These are phyloP conservation scores for Gleditsia sinensis DNA, from an alignment of 306 rosid species.

Conservation along the genomic window DNA sequence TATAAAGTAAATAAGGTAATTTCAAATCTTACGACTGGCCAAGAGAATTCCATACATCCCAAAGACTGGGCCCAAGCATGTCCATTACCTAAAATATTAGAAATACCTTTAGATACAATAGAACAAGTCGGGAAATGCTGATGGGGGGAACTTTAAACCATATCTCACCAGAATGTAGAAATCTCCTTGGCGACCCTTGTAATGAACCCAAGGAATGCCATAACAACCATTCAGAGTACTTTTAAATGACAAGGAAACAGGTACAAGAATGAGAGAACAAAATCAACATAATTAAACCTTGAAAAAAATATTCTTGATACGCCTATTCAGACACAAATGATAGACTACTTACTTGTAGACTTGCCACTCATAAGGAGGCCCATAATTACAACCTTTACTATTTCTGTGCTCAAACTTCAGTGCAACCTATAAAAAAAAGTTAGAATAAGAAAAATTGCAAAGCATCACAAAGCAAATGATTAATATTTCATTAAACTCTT, in stretches of 20 bases:
- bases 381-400: slow-evolving; percentile 95
- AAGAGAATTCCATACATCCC: slow-evolving; percentile 90
- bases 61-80: slow-evolving; percentile 95
- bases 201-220: slow-evolving; percentile 91
- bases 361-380: slow-evolving; percentile 97
- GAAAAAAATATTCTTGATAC: neutral
- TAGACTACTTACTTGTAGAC: slow-evolving; percentile 69
- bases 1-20: slow-evolving; percentile 16
- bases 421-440: slow-evolving; percentile 68
- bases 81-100: slow-evolving; percentile 80
- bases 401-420: slow-evolving; percentile 90
- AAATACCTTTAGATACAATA: slow-evolving; percentile 37
- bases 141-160: slow-evolving; percentile 34
- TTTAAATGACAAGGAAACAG: slow-evolving; percentile 30
- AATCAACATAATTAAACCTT: slow-evolving; percentile 5
- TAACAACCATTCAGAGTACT: slow-evolving; percentile 89
- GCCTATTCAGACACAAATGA: neutral
- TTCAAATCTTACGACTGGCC: slow-evolving; percentile 75
- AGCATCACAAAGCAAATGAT: slow-evolving; percentile 24
- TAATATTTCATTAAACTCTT: slow-evolving; percentile 18
- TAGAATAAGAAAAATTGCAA: slow-evolving; percentile 16
- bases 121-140: slow-evolving; percentile 21
- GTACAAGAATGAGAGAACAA: slow-evolving; percentile 33
- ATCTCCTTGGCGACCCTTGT: slow-evolving; percentile 96
- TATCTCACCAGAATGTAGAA: slow-evolving; percentile 88